Base-by-base conservation (phyloP, 164 flowering plant species). In the Paratinospora sagittata region DNA sequence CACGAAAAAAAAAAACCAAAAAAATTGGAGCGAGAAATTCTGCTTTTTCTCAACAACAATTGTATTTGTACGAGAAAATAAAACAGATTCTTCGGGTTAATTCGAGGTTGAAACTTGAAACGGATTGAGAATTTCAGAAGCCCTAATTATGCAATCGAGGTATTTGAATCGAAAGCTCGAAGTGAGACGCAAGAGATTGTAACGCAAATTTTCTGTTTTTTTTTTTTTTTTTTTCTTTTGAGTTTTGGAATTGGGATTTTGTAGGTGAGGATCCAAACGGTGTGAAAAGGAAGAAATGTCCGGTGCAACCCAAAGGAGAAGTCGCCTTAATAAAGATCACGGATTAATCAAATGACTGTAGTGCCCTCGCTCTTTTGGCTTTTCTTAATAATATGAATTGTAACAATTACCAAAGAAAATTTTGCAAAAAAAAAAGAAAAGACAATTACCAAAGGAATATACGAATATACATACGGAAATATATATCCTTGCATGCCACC, bases 281-380 rank as follows among this genome's bases (percentile, higher is more conserved):
- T 23, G 43, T 10, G 30, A 61, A 27, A 61, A 65, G 30, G 65
- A 37, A 26, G 19, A 68, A 34, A 66, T 23, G 63, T 27, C 45
- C 63, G 67, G 64, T 17, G 45, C 66, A 70, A 77, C 75, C 77
- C 72, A 60, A 72, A 66, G 67, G 67, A n/a, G 8, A 41, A 14
- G 24, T 33, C 2, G 6, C 19, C 1, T 43, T 24, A 21, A 14
- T 70, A 41, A 16, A 10, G 1, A 17, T 23, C 12, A 39, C 21
- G 2, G 24, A 63, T 16, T 13, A 8, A 0, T n/a, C 11, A 64
- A 75, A 57, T 75, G 70, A 70, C 77, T 6, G 30, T 12, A 41
- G 0, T 71, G 2, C 24, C 77, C 77, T 70, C 23, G 8, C 60
- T 2, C 19, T 52, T 17, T 52, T 17, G 60, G 8, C 8, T 19